Conservation (phyloP, 352 stramenopile species). For the Halophytophthora polymorphica region DNA sequence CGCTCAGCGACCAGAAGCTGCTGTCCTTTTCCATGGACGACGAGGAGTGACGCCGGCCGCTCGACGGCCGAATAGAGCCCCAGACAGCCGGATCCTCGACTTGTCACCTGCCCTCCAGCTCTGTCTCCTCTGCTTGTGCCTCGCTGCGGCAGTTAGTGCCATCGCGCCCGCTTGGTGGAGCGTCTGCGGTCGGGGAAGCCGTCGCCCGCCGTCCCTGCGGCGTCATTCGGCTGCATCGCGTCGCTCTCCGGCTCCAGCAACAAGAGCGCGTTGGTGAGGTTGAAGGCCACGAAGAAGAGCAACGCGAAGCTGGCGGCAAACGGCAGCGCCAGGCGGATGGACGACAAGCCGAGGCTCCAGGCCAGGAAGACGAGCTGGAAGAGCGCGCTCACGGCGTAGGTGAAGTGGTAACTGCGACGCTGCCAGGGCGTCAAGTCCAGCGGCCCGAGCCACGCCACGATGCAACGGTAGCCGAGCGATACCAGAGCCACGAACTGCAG, state of each 20-base stretch:
- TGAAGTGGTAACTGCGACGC: slow-evolving; percentile 32
- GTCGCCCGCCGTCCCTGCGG: slow-evolving; percentile 9
- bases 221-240: slow-evolving; percentile 1
- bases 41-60: slow-evolving; percentile 21
- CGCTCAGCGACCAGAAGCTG: slow-evolving; percentile 73
- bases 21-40: slow-evolving; percentile 84
- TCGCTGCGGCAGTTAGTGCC: slow-evolving; percentile 9
- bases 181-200: slow-evolving; percentile 15
- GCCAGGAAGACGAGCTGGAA: slow-evolving; percentile 40
- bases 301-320: slow-evolving; percentile 25
- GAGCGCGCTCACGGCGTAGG: slow-evolving; percentile 28
- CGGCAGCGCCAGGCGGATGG: slow-evolving; percentile 30
- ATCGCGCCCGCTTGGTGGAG: slow-evolving; percentile 21
- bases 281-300: slow-evolving; percentile 52
- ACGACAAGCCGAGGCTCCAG: slow-evolving; percentile 22
- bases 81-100: neutral
- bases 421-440: slow-evolving; percentile 55
- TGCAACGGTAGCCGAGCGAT: slow-evolving; percentile 35
- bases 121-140: slow-evolving; percentile 1
- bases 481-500: slow-evolving; percentile 49
- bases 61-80: neutral
- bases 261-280: slow-evolving; percentile 55
- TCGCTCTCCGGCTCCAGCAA: slow-evolving; percentile 39
- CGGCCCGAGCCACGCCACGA: slow-evolving; percentile 47
- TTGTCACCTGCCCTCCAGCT: neutral